Evolutionary conservation across 371 early-diverging fungal species (phyloP), one percentile per base, ranked within the genome.

Genomic region (Phascolomyces articulosus): DNA sequence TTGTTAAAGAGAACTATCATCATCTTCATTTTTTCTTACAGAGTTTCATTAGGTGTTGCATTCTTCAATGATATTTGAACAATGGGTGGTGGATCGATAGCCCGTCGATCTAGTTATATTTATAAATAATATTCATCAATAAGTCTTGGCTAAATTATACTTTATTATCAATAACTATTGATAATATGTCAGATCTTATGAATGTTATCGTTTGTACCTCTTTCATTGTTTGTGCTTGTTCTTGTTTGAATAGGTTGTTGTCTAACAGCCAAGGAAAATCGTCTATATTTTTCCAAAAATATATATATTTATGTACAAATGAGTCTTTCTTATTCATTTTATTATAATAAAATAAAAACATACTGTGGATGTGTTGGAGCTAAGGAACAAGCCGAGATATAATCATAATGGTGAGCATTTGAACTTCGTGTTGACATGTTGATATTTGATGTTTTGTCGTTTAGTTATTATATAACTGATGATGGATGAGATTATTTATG

Each of bases 51-150:
- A 3, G 65, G 40, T 10, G 65, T 29, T 6, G 60, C 61, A 27
- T 62, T 61, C 15, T 64, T 47, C 16, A 69, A 55, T 24, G 47
- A 47, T 51, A 70, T 70, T 55, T 70, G 70, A 31, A 70, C 60
- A 28, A 70, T 70, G 24, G 70, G 70, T n/a, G 70, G 70, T 49
- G 70, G 70, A 24, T 70, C 70, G 20, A 70, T 65, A 18, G 63
- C 62, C 47, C 63, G 57, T 26, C 70, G 65, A 48, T 70, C 70
- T 70, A 21, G 24, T 18, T 21, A 27, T 3, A 2, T 34, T 34
- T 2, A 0, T 2, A 34, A 34, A 11, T 34, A 34, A 34, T 34
- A 34, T 34, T 9, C 2, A 34, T 34, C 34, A 34, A n/a, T n/a
- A n/a, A n/a, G n/a, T n/a, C n/a, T n/a, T n/a, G n/a, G n/a, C n/a